Evolutionary conservation across 495 filamentous ascomycete species (phyloP), one percentile per base, ranked within the genome.

Genomic region (Penicillium paradoxum): DNA sequence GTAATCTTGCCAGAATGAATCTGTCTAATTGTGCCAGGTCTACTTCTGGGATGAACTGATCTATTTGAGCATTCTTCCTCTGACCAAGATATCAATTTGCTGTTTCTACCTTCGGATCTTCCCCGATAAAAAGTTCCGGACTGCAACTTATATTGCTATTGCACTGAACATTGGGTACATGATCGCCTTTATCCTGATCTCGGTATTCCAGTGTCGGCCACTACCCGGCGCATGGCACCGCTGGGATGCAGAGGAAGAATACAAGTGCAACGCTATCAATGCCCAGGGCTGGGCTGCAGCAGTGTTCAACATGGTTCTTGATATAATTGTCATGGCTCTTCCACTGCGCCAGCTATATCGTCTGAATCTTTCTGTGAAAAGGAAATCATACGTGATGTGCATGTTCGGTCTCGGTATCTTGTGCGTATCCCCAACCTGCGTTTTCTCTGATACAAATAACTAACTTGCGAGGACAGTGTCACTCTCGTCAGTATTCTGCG

Each of bases 311-410:
- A 74, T 83, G 30, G 42, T 70, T 3, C 59, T 79, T 1, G 79
- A 83, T 51, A 39, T 76, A 0, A 57, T 69, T 42, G 73, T 78
- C 41, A 65, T 83, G 56, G 43, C 64, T 1, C 59, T 85, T 40
- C 69, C 71, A 14, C 40, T 75, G 11, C 56, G 45, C 15, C 59
- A 73, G 44, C 58, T 75, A 5, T 60, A 60, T 37, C 44, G 62
- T 17, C 49, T 74, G 3, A 66, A 65, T 24, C 61, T 73, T 24
- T 63, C 60, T 10, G 11, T 49, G 17, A 51, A 51, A 19, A 69
- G 66, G 51, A 75, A 74, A 55, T 15, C 37, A 9, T 60, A 58
- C 24, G 59, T 73, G 13, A 61, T 73, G 49, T 55, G 56, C 55
- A 73, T 72, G 62, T 73, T 72, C 43, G 53, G 63, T n/a, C 45